Evolutionary conservation across 192 early-diverging fungal species (phyloP), one percentile per base, ranked within the genome.

Genomic region (Obelidium mucronatum): DNA sequence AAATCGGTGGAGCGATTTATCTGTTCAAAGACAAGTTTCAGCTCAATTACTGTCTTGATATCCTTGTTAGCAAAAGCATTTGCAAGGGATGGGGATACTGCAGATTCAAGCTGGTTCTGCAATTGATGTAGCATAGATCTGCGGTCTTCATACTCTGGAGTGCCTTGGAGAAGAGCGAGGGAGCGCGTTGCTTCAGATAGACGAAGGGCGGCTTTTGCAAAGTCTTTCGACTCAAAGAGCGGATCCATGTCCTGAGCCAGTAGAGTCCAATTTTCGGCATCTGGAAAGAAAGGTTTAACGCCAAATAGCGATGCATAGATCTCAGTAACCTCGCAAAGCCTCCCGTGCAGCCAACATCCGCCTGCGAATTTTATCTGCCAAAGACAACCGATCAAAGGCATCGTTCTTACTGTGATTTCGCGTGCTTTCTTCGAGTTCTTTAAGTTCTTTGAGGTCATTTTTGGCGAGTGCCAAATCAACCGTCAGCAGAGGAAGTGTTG

Each of bases 211-310:
- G 92, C 93, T 37, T 82, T 85, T 26, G 84, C 81, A 79, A 83
- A 91, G 73, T 94, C 93, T 1, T 82, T 75, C 0, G 87, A 80
- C 2, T 81, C 84, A 67, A 95, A 86, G n/a, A 92, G 84, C 2
- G 82, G 83, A 30, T 89, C 81, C 64, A 92, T 89, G 71, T 95
- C 93, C 0, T 83, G 71, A 31, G 90, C 85, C 40, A 95, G 85
- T 35, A 91, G 91, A 35, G 75, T 89, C 94, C 94, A 95, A 78
- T 90, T 93, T 59, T 95, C 93, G 0, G 92, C 88, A 66, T 95
- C 92, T 61, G 86, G 83, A 0, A 95, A 75, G 1, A 88, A 65
- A n/a, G 83, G 71, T 67, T 67, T 67, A n/a, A 35, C n/a, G n/a
- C n/a, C n/a, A n/a, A 8, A 48, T 26, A 51, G 22, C 24, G n/a